Evolutionary conservation across 352 stramenopile genomes (phyloP).

Genomic region (Phytophthora boehmeriae): DNA sequence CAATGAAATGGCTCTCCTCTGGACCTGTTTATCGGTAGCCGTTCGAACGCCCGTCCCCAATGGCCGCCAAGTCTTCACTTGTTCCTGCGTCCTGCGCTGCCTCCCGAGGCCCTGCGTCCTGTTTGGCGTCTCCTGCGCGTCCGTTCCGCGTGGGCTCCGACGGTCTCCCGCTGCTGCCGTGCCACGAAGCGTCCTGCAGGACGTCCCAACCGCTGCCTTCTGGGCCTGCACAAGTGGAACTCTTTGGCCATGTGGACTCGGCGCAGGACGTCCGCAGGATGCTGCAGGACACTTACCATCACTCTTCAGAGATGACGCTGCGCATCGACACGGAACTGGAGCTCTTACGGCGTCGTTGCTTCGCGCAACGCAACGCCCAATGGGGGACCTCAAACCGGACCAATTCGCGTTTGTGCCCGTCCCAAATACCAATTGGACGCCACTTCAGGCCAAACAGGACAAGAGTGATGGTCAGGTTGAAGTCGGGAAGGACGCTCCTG

Average conservation of each 20-base stretch:
- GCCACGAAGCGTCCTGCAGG: slow-evolving; percentile 26
- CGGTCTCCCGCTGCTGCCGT: slow-evolving; percentile 38
- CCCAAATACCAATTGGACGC: slow-evolving; percentile 39
- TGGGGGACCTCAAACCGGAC: slow-evolving; percentile 64
- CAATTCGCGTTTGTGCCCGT: slow-evolving; percentile 44
- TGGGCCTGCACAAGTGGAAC: no score
- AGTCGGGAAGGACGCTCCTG: slow-evolving; percentile 20
- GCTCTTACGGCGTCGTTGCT: slow-evolving; percentile 72
- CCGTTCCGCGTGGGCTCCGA: slow-evolving; percentile 34
- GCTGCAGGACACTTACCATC: slow-evolving; percentile 48
- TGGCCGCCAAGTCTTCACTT: background rate
- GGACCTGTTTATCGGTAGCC: no score
- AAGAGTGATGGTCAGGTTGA: slow-evolving; percentile 38
- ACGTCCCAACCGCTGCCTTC: no score
- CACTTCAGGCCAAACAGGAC: slow-evolving; percentile 45
- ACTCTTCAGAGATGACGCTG: slow-evolving; percentile 70
- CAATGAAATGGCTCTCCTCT: background rate
- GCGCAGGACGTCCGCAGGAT: slow-evolving; percentile 43
- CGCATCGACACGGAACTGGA: slow-evolving; percentile 82
- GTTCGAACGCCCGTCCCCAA: no score
- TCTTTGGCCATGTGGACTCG: slow-evolving; percentile 34
- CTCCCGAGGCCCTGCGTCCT: background rate
- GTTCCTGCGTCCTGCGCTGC: background rate
- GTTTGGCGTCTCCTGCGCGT: slow-evolving; percentile 7
- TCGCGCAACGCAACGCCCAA: slow-evolving; percentile 73